Conservation (phyloP, 352 stramenopile species). For the Pythium aristosporum region DNA sequence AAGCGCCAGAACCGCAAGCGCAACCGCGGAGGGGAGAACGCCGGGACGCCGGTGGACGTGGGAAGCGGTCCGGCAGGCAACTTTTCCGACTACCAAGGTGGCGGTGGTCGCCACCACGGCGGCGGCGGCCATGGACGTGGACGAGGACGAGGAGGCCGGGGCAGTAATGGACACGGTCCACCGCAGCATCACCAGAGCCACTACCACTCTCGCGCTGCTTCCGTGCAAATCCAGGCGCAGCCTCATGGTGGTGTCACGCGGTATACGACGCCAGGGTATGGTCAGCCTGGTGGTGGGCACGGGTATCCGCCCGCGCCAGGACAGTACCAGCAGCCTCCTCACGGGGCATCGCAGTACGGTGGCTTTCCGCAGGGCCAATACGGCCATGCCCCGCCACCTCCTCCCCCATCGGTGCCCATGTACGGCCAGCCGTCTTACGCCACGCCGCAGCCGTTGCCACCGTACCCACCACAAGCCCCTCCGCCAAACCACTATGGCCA, state of each 20-base stretch:
- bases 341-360: conserved; percentile 5
- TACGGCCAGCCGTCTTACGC: conserved; percentile 18
- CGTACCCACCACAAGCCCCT: conserved; percentile 23
- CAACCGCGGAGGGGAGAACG: conserved; percentile 40
- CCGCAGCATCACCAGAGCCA: conserved; percentile 10
- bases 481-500: conserved; percentile 26
- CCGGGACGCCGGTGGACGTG: background rate
- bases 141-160: conserved; percentile 3
- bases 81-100: conserved; percentile 32
- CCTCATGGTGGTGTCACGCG: conserved; percentile 28
- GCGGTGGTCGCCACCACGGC: conserved; percentile 9
- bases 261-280: conserved; percentile 30
- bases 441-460: conserved; percentile 14
- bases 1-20: conserved; percentile 73
- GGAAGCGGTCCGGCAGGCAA: conserved; percentile 11
- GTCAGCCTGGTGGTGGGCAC: conserved; percentile 9
- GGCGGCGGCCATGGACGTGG: conserved; percentile 22
- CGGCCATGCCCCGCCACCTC: background rate
- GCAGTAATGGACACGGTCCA: conserved; percentile 2
- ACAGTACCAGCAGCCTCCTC: conserved; percentile 2
- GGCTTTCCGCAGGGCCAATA: conserved; percentile 23
- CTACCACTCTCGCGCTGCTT: background rate
- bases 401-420: conserved; percentile 18
- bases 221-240: conserved; percentile 24
- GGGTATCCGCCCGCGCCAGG: conserved; percentile 13